Conservation (phyloP, 2,329 filamentous ascomycete species). For the Phoma sp. region DNA sequence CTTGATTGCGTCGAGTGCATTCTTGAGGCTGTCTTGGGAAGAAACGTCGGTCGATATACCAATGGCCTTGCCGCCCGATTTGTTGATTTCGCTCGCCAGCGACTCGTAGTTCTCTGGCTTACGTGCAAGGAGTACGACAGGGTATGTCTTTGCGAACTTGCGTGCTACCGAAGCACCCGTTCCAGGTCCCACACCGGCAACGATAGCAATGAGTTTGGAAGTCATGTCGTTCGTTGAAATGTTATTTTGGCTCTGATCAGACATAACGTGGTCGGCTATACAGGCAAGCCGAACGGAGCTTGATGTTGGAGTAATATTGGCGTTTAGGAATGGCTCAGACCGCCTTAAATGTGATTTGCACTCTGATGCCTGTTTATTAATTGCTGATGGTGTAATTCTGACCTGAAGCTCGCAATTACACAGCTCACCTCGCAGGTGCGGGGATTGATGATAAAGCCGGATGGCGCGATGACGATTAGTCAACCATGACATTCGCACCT, state of each 20-base stretch:
- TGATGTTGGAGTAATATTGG: neutral
- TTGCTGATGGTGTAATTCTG: conserved; percentile 27
- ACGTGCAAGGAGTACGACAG: conserved; percentile 76
- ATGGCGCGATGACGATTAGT: conserved; percentile 34
- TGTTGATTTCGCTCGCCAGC: conserved; percentile 73
- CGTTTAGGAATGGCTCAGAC: no score
- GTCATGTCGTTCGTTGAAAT: conserved; percentile 33
- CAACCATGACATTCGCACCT: conserved; percentile 18
- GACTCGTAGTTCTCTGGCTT: conserved; percentile 67
- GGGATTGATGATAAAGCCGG: conserved; percentile 30
- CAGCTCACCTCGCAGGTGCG: neutral
- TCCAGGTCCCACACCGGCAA: conserved; percentile 76
- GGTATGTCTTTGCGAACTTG: conserved; percentile 68
- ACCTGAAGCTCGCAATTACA: conserved; percentile 18
- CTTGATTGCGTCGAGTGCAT: conserved; percentile 68
- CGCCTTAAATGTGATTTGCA: conserved; percentile 9
- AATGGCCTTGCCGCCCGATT: conserved; percentile 70
- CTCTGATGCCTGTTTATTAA: conserved; percentile 31
- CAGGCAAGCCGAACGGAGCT: neutral
- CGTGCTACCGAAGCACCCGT: conserved; percentile 68
- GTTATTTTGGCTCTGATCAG: neutral
- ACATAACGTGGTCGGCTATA: neutral
- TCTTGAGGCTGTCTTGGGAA: conserved; percentile 59
- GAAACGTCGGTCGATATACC: conserved; percentile 72
- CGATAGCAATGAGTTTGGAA: conserved; percentile 67